A percentile compares a stretch with the other conserved stretches of the same genome.
Evolutionary conservation across 805 yeast genomes (phyloP).

Genomic region (Kazachstania africana): DNA sequence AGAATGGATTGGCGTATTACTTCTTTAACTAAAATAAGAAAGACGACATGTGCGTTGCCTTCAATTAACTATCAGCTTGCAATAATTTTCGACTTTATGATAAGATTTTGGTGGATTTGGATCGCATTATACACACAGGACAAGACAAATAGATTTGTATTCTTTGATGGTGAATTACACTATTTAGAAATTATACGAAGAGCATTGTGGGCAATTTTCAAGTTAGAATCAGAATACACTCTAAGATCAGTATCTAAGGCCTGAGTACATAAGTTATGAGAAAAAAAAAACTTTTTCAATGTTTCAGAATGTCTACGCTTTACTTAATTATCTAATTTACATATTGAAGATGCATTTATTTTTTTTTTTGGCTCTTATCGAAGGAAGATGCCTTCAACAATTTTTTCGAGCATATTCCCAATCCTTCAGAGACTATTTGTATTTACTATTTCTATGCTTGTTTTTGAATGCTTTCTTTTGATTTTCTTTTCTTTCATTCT

Average conservation of each 20-base stretch:
- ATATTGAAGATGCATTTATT: no score
- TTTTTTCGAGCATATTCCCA: no score
- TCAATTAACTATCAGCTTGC: slow-evolving; percentile 41
- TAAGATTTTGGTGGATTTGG: slow-evolving; percentile 71
- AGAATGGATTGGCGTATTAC: slow-evolving; percentile 78
- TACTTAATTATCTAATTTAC: no score
- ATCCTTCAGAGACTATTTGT: no score
- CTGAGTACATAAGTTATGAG: no score
- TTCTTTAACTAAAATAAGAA: slow-evolving; percentile 28
- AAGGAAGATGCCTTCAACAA: no score
- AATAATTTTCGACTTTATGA: slow-evolving; percentile 44
- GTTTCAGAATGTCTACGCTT: no score
- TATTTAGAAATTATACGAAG: slow-evolving; percentile 69
- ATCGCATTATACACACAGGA: slow-evolving; percentile 27
- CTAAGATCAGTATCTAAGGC: no score
- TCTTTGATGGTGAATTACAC: slow-evolving; percentile 46
- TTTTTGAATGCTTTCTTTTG: slow-evolving; percentile 35
- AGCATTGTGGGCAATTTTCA: slow-evolving; percentile 80
- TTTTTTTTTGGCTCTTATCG: no score
- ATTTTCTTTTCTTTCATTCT: slow-evolving; percentile 58
- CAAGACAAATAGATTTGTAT: slow-evolving; percentile 42
- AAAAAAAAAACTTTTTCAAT: no score
- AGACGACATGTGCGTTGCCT: slow-evolving; percentile 8
- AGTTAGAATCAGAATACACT: slow-evolving; percentile 66
- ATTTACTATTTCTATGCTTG: slow-evolving; percentile 28